Base-by-base conservation (phyloP, 2,329 filamentous ascomycete genomes). In the Microdochium nivale region DNA sequence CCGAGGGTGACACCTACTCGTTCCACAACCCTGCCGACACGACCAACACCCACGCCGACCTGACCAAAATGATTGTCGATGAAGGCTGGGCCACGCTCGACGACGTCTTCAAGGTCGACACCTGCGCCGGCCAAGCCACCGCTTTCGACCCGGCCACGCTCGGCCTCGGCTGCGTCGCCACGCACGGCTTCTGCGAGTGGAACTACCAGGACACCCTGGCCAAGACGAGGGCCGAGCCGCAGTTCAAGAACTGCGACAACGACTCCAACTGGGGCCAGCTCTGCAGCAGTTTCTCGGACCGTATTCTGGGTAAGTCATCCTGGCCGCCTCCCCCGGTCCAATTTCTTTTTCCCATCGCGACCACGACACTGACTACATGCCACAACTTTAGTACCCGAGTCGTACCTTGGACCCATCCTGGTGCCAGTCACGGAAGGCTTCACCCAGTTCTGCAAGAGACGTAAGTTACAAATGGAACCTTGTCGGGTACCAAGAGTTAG, bases 171-270 rank as follows among this genome's bases (percentile, higher is more conserved):
- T 62, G 58, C 48, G 50, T 62, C 43, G 54, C 56, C 3, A 57
- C 49, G 16, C 59, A 61, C 51, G 53, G 55, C n/a, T 61, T 47
- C 14, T 62, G 60, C 43, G 59, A 62, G 49, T 61, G 58, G 54
- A 56, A 59, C 50, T 60, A 59, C 51, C 33, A 33, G 40, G 14
- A 16, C 40, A 23, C 16, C 40, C 40, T 40, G 48, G 37, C 44
- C 5, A 35, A 56, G 21, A 35, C 52, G 2, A 48, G 53, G 13
- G 44, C 27, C 0, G 47, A 54, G 1, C 44, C 53, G 10, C 58
- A 60, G 51, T 62, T 59, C 48, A 61, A 51, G 23, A 58, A 62
- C 49, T 62, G 58, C 47, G 48, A 53, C 23, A 58, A 59, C 23
- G 60, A 62, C 14, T 33, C 52, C 2, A 23, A 49, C 5, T 62